phyloP scores from a whole-genome alignment of 192 early-diverging fungal genomes.

The Rhizophagus prolifer region DNA sequence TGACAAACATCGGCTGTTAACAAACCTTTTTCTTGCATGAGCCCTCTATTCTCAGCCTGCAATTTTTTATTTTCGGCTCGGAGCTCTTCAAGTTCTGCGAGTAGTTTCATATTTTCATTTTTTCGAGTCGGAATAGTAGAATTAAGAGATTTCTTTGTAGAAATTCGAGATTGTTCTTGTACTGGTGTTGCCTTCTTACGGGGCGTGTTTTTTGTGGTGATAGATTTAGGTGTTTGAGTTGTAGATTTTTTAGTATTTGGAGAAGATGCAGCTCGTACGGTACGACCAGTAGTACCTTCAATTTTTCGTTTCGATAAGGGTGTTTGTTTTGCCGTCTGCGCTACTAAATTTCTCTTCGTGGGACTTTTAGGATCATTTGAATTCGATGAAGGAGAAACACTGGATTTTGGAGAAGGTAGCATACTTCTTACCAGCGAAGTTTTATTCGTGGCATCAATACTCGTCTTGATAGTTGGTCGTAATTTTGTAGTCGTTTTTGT shows the following conservation, averaged over 20 bases:
- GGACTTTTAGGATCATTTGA: not conserved
- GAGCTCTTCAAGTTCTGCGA: not conserved
- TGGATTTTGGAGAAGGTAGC: not conserved
- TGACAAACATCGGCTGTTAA: slow-evolving; percentile 14
- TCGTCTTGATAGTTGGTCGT: not conserved
- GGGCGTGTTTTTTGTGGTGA: not conserved
- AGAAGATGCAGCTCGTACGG: not conserved
- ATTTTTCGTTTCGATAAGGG: slow-evolving; percentile 2
- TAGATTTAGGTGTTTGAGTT: not conserved
- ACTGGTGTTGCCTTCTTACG: not conserved
- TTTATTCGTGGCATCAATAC: not conserved
- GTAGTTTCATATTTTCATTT: not conserved
- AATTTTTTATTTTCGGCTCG: not conserved
- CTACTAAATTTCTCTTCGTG: not conserved
- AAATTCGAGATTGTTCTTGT: not conserved
- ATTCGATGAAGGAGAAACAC: not conserved
- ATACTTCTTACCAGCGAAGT: not conserved
- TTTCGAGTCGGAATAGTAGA: not conserved
- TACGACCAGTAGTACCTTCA: not conserved
- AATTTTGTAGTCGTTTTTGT: not conserved
- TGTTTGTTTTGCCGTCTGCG: not conserved
- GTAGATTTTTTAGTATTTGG: not conserved
- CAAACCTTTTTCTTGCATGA: not conserved
- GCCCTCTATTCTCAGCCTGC: not conserved
- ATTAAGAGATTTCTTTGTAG: not conserved